Conservation (phyloP, 768 basidiomycete species). For the Dioszegia aurantiaca region DNA sequence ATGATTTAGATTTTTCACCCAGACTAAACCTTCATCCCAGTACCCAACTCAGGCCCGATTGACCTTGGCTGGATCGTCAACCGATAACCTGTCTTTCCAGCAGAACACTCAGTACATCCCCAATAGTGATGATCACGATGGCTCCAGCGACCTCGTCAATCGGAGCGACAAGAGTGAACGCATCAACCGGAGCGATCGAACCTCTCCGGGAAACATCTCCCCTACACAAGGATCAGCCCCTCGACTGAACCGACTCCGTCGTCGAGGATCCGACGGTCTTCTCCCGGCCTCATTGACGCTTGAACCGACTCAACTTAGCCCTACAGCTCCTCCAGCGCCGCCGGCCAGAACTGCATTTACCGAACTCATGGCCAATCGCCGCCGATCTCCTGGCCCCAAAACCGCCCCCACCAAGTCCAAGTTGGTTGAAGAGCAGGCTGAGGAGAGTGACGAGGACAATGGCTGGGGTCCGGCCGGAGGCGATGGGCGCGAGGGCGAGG, state of each 20-base stretch:
- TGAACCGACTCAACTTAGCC: constrained; percentile 7
- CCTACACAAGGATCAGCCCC: constrained; percentile 4
- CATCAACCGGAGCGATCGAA: too few relatives aligned
- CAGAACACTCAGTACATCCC: background rate
- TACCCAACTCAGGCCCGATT: constrained; percentile 4
- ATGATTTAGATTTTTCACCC: constrained; percentile 42
- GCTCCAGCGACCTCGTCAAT: too few relatives aligned
- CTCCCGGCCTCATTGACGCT: background rate
- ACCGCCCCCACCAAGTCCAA: background rate
- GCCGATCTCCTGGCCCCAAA: background rate
- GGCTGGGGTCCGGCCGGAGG: constrained; percentile 27
- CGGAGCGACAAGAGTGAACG: too few relatives aligned
- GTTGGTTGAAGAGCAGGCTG: constrained; percentile 44
- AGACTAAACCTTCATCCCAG: constrained; percentile 36
- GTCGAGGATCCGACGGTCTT: constrained; percentile 1
- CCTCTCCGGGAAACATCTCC: background rate
- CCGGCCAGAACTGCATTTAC: constrained; percentile 19
- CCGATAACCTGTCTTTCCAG: constrained; percentile 5
- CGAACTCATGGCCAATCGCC: constrained; percentile 18
- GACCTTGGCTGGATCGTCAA: constrained; percentile 1
- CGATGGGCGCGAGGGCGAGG: constrained; percentile 24
- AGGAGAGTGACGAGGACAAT: constrained; percentile 48
- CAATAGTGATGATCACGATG: background rate
- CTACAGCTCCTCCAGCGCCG: background rate
- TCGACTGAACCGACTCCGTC: constrained; percentile 2